A percentile compares a stretch with the other conserved stretches of the same genome.
Conservation (phyloP, 176 grass and related monocot species). For the Eragrostis curvula region DNA sequence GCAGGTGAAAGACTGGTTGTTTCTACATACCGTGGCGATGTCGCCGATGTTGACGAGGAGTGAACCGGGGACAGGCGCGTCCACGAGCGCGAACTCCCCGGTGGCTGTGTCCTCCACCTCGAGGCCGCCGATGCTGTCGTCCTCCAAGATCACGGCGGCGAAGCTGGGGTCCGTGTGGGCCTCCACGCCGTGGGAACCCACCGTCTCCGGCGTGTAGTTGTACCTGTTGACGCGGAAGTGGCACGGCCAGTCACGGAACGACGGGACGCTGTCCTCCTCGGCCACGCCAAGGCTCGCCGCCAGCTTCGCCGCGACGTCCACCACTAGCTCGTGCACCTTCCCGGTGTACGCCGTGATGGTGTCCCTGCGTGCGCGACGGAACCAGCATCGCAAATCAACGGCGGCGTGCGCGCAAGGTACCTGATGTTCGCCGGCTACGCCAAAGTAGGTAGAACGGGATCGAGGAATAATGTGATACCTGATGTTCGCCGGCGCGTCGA, state of each 20-base stretch:
- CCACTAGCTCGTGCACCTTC: slow-evolving; percentile 34
- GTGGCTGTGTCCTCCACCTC: slow-evolving; percentile 42
- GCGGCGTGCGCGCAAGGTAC: neutral
- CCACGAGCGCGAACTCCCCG: no score
- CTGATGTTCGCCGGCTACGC: slow-evolving; percentile 48
- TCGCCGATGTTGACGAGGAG: slow-evolving; percentile 71
- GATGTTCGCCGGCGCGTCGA: slow-evolving; percentile 52
- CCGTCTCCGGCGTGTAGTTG: slow-evolving; percentile 55
- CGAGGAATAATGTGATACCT: slow-evolving; percentile 27
- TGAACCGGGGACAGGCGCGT: neutral
- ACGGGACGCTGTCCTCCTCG: slow-evolving; percentile 1
- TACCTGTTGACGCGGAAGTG: slow-evolving; percentile 73
- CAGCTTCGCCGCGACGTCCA: slow-evolving; percentile 47
- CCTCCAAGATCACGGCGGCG: slow-evolving; percentile 61
- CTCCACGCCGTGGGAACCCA: slow-evolving; percentile 54
- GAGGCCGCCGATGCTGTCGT: slow-evolving; percentile 55
- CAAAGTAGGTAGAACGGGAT: no score
- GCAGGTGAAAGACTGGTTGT: no score
- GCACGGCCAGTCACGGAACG: slow-evolving; percentile 58
- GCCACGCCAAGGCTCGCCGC: slow-evolving; percentile 40
- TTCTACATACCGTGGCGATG: slow-evolving; percentile 53
- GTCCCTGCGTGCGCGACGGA: slow-evolving; percentile 45
- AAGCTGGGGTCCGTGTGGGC: slow-evolving; percentile 62
- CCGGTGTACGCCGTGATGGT: slow-evolving; percentile 41
- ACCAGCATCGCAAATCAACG: no score